Conservation (phyloP, 1,139 yeast species). For the Blastobotrys aristatus region DNA sequence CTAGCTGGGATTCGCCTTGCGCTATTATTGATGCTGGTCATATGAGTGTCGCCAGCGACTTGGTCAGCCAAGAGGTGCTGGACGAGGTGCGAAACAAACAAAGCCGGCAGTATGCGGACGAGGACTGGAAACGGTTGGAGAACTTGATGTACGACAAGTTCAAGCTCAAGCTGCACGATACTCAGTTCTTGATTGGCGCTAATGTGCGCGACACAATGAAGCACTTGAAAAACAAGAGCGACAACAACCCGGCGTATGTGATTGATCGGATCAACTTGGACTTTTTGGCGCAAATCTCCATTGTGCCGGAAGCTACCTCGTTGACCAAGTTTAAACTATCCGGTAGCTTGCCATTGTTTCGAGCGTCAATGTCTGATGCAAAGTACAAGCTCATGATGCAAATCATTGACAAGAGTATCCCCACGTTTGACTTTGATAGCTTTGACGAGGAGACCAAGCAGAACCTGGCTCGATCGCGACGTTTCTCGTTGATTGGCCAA, state of each 20-base stretch:
- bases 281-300: slow-evolving; percentile 71
- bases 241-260: slow-evolving; percentile 46
- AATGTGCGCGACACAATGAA: slow-evolving; percentile 68
- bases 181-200: slow-evolving; percentile 85
- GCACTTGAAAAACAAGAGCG: slow-evolving; percentile 34
- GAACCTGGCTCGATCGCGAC: slow-evolving; percentile 7
- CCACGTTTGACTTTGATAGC: slow-evolving; percentile 44
- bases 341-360: slow-evolving; percentile 74
- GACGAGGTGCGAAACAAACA: slow-evolving; percentile 66
- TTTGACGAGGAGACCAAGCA: slow-evolving; percentile 21
- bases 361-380: slow-evolving; percentile 73
- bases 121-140: slow-evolving; percentile 68
- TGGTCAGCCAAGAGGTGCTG: slow-evolving; percentile 66
- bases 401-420: slow-evolving; percentile 65
- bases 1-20: slow-evolving; percentile 78
- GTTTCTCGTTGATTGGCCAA: slow-evolving; percentile 11
- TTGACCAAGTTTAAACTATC: slow-evolving; percentile 69
- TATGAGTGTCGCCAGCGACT: slow-evolving; percentile 73
- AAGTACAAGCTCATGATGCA: slow-evolving; percentile 87
- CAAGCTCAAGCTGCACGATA: slow-evolving; percentile 69
- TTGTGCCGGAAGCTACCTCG: slow-evolving; percentile 71
- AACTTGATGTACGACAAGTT: slow-evolving; percentile 88
- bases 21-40: slow-evolving; percentile 96
- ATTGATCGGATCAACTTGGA: slow-evolving; percentile 73
- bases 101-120: slow-evolving; percentile 58